These are phyloP conservation scores for Trichopus zeylanicus DNA, from an alignment of 116 monocot genomes.

Conservation along the genomic window DNA sequence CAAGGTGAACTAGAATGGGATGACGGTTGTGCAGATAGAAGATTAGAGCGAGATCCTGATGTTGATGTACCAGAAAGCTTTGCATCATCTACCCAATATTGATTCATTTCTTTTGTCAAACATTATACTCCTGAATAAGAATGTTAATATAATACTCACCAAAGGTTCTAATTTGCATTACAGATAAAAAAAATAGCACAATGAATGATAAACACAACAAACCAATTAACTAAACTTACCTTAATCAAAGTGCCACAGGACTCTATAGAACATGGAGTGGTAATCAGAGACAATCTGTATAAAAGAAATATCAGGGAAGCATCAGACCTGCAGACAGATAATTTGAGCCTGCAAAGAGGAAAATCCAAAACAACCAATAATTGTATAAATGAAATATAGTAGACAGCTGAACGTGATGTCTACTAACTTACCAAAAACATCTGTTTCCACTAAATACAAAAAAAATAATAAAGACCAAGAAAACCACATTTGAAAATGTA, in stretches of 20 bases:
- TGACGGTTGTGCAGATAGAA: constrained; percentile 5
- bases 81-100: constrained; percentile 10
- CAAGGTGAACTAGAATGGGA: constrained; percentile 2
- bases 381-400: too few relatives aligned
- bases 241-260: too few relatives aligned
- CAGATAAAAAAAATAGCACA: not conserved
- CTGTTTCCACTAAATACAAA: too few relatives aligned
- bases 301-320: not conserved
- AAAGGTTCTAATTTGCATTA: not conserved
- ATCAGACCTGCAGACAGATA: too few relatives aligned
- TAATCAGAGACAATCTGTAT: not conserved
- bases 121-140: constrained; percentile 4
- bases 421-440: too few relatives aligned
- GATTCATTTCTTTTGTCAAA: constrained; percentile 16
- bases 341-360: too few relatives aligned
- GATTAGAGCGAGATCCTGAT: constrained; percentile 3
- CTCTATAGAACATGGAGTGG: too few relatives aligned
- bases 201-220: not conserved
- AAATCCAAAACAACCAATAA: too few relatives aligned
- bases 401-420: too few relatives aligned
- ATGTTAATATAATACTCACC: not conserved
- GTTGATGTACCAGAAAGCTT: constrained; percentile 11
- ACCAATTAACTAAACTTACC: not conserved
- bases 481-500: too few relatives aligned
- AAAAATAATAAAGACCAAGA: too few relatives aligned